These are phyloP conservation scores for Saturnispora sanitii DNA, from an alignment of 805 yeast species.

Conservation along the genomic window DNA sequence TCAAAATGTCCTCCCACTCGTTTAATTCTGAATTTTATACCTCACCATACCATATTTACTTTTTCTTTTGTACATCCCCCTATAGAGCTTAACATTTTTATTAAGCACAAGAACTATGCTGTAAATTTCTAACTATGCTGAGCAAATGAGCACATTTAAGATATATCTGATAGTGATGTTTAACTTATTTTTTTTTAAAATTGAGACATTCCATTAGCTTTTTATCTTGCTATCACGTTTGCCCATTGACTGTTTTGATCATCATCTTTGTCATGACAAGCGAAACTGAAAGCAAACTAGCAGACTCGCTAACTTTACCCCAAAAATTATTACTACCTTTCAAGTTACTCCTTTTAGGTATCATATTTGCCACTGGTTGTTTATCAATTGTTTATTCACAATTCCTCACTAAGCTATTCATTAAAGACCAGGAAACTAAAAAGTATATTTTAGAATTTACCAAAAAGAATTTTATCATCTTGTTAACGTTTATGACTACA, in stretches of 20 bases:
- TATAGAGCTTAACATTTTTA: not conserved
- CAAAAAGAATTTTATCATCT: constrained; percentile 46
- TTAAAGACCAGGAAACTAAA: constrained; percentile 24
- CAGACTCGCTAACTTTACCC: not conserved
- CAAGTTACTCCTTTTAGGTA: constrained; percentile 16
- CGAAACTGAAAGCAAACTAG: not conserved
- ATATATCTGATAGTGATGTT: no score
- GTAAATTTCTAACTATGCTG: not conserved
- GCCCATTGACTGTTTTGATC: not conserved
- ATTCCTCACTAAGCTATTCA: constrained; percentile 27
- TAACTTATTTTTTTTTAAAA: not conserved
- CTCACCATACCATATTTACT: not conserved
- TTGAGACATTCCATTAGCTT: no score
- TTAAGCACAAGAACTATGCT: not conserved
- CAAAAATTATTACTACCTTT: constrained; percentile 1
- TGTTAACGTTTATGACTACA: constrained; percentile 42
- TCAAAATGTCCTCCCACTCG: constrained; percentile 26
- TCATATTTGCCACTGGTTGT: constrained; percentile 29
- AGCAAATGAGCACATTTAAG: no score
- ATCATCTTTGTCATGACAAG: not conserved
- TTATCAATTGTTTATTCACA: constrained; percentile 41
- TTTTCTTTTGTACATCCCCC: not conserved
- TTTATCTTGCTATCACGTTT: not conserved
- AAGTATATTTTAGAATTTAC: constrained; percentile 42
- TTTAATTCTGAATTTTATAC: constrained; percentile 2